These are phyloP conservation scores for Rhodotorula babjevae DNA, from an alignment of 768 basidiomycete genomes.

Conservation along the genomic window DNA sequence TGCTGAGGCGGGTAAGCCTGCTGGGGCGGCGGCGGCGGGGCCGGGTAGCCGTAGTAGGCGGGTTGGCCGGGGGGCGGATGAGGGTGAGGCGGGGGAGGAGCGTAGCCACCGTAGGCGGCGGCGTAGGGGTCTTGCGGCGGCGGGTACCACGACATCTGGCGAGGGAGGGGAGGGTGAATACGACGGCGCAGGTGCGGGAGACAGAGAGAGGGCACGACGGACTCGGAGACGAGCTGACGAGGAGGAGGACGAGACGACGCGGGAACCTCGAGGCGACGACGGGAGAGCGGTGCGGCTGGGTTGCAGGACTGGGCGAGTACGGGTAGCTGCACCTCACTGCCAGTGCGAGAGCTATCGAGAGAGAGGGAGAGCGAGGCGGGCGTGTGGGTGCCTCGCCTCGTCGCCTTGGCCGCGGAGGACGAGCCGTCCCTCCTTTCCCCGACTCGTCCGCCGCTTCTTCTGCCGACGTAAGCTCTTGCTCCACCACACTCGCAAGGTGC, in stretches of 20 bases:
- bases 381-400: background rate
- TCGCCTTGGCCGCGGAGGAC: no score
- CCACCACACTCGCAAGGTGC: background rate
- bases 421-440: background rate
- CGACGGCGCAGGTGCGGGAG: no score
- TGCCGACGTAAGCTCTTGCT: background rate
- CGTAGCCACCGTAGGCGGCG: background rate
- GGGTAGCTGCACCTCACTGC: no score
- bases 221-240: no score
- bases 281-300: no score
- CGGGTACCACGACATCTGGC: slow-evolving; percentile 2
- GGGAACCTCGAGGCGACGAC: no score
- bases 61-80: background rate
- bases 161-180: no score
- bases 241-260: no score
- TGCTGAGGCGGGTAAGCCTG: background rate
- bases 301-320: no score
- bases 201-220: no score
- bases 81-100: background rate
- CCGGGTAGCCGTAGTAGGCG: slow-evolving; percentile 8
- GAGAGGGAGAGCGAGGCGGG: no score
- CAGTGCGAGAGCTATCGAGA: no score
- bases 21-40: background rate
- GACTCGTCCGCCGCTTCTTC: slow-evolving; percentile 6
- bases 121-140: slow-evolving; percentile 5